Evolutionary conservation across 169 alveolate genomes (phyloP).

Genomic region (Plasmodium vinckei): DNA sequence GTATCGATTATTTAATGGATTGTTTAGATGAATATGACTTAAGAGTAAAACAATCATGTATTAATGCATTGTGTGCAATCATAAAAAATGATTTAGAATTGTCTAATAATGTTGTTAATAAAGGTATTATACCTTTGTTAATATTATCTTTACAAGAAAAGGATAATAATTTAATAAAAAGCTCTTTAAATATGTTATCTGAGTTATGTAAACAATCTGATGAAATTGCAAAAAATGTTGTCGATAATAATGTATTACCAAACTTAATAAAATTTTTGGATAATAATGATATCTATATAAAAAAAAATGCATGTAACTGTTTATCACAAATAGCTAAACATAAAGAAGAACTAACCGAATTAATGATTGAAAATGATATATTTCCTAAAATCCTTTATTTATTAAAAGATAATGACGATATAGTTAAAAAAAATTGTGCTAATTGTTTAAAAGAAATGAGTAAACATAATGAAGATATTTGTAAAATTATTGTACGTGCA

Average conservation of each 20-base stretch:
- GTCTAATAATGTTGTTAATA: constrained; percentile 40
- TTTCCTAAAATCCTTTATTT: constrained; percentile 57
- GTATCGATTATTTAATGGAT: constrained; percentile 63
- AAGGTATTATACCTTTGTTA: constrained; percentile 66
- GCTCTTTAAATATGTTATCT: constrained; percentile 30
- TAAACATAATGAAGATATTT: constrained; percentile 71
- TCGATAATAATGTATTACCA: constrained; percentile 60
- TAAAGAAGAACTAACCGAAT: constrained; percentile 64
- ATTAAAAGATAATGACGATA: constrained; percentile 71
- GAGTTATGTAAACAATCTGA: constrained; percentile 56
- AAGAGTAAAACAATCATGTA: constrained; percentile 45
- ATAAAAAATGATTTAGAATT: constrained; percentile 36
- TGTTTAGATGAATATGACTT: constrained; percentile 62
- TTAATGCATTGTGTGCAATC: constrained; percentile 69
- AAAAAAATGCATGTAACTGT: constrained; percentile 54
- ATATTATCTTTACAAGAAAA: constrained; percentile 60
- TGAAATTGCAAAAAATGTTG: constrained; percentile 61
- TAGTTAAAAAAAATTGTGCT: constrained; percentile 67
- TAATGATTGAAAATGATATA: constrained; percentile 58
- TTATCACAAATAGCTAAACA: constrained; percentile 70
- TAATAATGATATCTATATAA: constrained; percentile 41
- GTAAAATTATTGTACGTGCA: constrained; percentile 69
- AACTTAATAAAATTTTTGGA: constrained; percentile 52
- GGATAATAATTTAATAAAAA: constrained; percentile 39
- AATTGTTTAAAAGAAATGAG: constrained; percentile 72